Conservation (phyloP, 371 early-diverging fungal genomes). For the Synchytrium microbalum region DNA sequence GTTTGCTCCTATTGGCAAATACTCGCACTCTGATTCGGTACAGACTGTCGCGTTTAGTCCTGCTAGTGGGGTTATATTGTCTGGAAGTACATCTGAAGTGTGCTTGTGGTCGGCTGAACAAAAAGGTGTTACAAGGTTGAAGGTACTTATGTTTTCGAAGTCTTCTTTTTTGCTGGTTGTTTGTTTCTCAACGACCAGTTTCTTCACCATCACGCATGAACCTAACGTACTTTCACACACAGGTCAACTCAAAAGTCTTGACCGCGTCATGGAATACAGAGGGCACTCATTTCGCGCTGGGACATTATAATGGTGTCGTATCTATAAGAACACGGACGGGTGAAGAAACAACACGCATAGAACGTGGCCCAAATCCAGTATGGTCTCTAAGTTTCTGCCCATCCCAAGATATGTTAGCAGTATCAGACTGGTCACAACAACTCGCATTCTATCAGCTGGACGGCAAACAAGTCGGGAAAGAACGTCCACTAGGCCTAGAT, state of each 20-base stretch:
- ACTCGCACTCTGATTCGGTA: constrained; percentile 43
- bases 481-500: constrained; percentile 37
- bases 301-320: constrained; percentile 41
- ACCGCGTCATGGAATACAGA: constrained; percentile 40
- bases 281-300: constrained; percentile 44
- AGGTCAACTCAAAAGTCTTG: constrained; percentile 38
- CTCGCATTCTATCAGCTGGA: constrained; percentile 39
- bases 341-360: constrained; percentile 40
- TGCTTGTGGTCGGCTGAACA: constrained; percentile 45
- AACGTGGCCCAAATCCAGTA: constrained; percentile 37
- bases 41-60: constrained; percentile 39
- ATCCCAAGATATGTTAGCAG: constrained; percentile 34
- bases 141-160: constrained; percentile 33
- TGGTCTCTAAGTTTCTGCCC: constrained; percentile 44
- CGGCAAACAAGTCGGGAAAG: constrained; percentile 43
- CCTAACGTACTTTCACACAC: too few species aligned
- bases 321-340: constrained; percentile 37
- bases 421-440: constrained; percentile 43
- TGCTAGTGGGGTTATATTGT: constrained; percentile 34
- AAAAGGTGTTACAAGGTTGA: constrained; percentile 40
- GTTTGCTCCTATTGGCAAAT: constrained; percentile 46
- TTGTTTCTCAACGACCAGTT: background rate
- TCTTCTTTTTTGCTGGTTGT: background rate
- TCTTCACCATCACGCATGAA: too few species aligned
- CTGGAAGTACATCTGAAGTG: constrained; percentile 40